Conservation (phyloP, 305 asterid genomes). For the Rubia tinctorum region DNA sequence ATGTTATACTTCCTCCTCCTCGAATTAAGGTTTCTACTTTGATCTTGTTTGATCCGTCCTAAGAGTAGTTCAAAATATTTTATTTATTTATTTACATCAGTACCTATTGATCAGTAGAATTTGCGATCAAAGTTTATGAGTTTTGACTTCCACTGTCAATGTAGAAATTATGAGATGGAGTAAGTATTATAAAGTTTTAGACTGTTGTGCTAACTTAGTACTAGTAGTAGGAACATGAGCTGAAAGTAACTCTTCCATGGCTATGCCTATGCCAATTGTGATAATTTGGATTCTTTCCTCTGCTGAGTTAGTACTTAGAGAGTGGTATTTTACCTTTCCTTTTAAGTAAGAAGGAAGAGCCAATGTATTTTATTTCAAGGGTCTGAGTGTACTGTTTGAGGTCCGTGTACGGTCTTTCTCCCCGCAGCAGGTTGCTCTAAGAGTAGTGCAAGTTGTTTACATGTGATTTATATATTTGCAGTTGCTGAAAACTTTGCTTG, state of each 20-base stretch:
- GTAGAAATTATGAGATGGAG: no score
- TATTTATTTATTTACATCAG: no score
- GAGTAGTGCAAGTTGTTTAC: conserved; percentile 14
- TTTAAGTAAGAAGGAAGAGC: background rate
- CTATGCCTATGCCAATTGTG: background rate
- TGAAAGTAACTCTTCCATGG: no score
- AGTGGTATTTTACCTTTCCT: background rate
- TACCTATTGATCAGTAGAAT: no score
- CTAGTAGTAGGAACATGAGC: no score
- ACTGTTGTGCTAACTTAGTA: no score
- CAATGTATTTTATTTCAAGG: background rate
- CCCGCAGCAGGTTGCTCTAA: background rate
- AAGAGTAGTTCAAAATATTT: no score
- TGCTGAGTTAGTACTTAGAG: background rate
- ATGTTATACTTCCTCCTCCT: background rate
- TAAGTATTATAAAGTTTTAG: no score
- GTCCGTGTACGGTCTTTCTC: background rate
- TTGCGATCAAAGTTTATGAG: no score
- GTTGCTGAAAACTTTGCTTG: conserved; percentile 30
- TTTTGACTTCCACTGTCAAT: no score
- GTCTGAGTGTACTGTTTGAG: background rate
- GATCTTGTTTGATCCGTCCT: background rate
- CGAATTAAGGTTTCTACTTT: background rate
- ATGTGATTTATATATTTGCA: no score
- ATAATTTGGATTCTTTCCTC: background rate